phyloP scores from a whole-genome alignment of 2,329 filamentous ascomycete species.

The Nigrograna mackinnonii region DNA sequence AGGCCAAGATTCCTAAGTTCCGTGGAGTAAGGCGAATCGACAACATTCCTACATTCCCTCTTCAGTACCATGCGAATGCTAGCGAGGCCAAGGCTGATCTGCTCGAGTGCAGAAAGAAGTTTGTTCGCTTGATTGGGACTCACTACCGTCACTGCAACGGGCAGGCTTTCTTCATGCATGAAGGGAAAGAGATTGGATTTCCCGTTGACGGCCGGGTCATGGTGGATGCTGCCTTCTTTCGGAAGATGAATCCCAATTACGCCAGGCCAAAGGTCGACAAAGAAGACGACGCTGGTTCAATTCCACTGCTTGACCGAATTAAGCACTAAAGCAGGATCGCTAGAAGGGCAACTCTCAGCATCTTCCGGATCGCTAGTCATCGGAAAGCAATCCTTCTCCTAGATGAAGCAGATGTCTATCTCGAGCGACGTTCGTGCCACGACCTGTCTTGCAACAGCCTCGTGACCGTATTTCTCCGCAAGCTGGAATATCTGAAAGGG shows the following conservation, averaged over 20 bases:
- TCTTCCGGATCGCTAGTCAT: conserved; percentile 15
- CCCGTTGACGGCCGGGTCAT: conserved; percentile 27
- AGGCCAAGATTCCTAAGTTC: too few species aligned
- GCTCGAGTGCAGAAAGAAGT: conserved; percentile 8
- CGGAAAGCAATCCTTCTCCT: conserved; percentile 34
- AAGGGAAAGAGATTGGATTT: conserved; percentile 13
- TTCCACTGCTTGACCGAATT: conserved; percentile 7
- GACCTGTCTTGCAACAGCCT: conserved; percentile 37
- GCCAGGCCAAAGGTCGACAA: conserved; percentile 10
- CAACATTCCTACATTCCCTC: too few species aligned
- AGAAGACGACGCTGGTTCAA: conserved; percentile 8
- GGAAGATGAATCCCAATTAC: conserved; percentile 28
- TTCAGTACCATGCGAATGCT: too few species aligned
- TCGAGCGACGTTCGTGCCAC: conserved; percentile 31
- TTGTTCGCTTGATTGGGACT: conserved; percentile 10
- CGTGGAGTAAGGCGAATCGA: too few species aligned
- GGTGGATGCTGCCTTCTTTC: conserved; percentile 28
- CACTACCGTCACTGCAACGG: conserved; percentile 34
- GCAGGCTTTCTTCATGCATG: conserved; percentile 35
- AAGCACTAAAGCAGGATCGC: conserved; percentile 2
- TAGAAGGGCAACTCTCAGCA: conserved; percentile 3
- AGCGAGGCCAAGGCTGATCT: too few species aligned
- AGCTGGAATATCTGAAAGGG: conserved; percentile 20
- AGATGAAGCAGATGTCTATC: conserved; percentile 43
- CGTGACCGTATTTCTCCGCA: conserved; percentile 23